These are phyloP conservation scores for Colletotrichum sp. DNA, from an alignment of 2,329 filamentous ascomycete species.

Conservation along the genomic window DNA sequence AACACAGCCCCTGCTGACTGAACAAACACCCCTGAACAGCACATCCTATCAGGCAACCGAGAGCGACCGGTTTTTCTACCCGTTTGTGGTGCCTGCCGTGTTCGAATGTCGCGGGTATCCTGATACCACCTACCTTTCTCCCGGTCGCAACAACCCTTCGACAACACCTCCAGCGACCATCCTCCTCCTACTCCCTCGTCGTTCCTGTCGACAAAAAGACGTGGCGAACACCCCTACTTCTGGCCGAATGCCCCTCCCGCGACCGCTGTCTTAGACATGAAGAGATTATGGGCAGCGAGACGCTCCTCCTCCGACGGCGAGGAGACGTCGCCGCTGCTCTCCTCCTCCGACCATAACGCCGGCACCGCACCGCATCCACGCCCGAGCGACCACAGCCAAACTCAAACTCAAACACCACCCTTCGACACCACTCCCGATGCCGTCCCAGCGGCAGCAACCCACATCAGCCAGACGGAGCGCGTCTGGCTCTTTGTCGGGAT, in stretches of 20 bases:
- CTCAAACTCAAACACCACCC: conserved; percentile 18
- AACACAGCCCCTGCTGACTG: background rate
- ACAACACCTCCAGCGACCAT: background rate
- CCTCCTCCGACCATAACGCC: background rate
- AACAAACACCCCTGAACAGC: background rate
- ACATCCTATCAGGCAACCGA: background rate
- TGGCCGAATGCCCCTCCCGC: background rate
- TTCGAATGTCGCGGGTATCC: background rate
- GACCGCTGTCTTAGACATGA: background rate
- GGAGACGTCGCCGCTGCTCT: conserved; percentile 17
- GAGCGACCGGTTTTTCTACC: background rate
- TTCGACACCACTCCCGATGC: conserved; percentile 60
- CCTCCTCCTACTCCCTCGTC: background rate
- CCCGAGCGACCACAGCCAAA: background rate
- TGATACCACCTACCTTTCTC: background rate
- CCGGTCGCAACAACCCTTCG: background rate
- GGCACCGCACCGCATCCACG: background rate
- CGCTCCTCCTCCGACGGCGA: background rate
- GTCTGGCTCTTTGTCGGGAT: conserved; percentile 59
- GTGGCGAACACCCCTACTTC: background rate
- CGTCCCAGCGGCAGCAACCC: conserved; percentile 38
- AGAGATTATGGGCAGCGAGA: background rate
- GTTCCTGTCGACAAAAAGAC: background rate
- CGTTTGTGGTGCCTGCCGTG: background rate
- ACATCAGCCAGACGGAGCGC: conserved; percentile 51